Evolutionary conservation across 306 rosid species (phyloP), one percentile per base, ranked within the genome.

Genomic region (Trifolium dubium): DNA sequence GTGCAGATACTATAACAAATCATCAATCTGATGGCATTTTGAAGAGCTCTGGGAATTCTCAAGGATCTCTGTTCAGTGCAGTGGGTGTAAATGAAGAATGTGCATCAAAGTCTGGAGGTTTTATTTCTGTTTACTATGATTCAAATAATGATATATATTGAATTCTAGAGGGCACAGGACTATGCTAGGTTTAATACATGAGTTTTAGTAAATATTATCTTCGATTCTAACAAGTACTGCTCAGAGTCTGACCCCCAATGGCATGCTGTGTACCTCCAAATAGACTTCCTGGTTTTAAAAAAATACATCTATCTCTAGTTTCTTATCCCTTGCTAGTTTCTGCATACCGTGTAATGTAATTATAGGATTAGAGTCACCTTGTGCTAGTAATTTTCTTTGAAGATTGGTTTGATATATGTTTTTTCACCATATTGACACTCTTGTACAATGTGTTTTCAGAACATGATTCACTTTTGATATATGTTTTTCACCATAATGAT

Each of bases 71-170:
- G 81, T 64, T 85, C 40, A 81, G 62, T 59, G 76, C 75, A 31
- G 77, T 41, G 59, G 82, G 47, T 69, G 75, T 59, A 68, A 88
- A 88, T 85, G 90, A 81, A 43, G 88, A 82, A 61, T 75, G 77
- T 53, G 61, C 68, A 58, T 81, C 96, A 62, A 85, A 72, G 66
- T 73, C 81, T 40, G 80, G 79, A 78, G 92, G 96, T 89, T 81
- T 60, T 59, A 59, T 74, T 64, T 56, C 55, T 56, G 39, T 32
- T 69, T 9, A 69, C 46, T 73, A 32, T 56, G 47, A 43, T 40
- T 55, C 10, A 39, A n/a, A 19, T 41, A 44, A 51, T 17, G 37
- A 39, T n/a, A 19, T 41, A 14, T 54, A 70, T 34, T 28, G 29
- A 17, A 53, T 70, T 70, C 8, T 34, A 34, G 41, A 41, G 43